Evolutionary conservation across 257 asterid species (phyloP), one percentile per base, ranked within the genome.

Genomic region (Rauvolfia tetraphylla): DNA sequence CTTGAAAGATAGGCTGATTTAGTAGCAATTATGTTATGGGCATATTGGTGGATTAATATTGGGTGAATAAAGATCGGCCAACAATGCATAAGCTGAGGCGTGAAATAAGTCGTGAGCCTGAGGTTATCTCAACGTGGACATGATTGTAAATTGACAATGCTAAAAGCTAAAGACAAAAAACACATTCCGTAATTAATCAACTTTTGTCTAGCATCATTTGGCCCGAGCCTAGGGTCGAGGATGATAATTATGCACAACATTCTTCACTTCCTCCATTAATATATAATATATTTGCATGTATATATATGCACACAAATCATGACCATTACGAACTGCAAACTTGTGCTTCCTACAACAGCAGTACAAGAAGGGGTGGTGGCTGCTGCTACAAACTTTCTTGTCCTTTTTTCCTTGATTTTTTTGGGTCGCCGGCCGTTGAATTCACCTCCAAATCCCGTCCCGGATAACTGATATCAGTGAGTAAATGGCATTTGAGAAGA

Each of bases 71-170:
- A 46, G 78, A 39, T 38, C 20, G 61, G 71, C 71, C 70, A 68
- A 68, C 58, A 56, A 76, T 8, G 27, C 75, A 76, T 41, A 74
- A 59, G 80, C 76, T 79, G 39, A 67, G 83, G 77, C 79, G 73
- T 80, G 84, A 81, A 63, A n/a, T 57, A 41, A 78, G 81, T 81
- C 85, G 87, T 75, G 81, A 75, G 85, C 49, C 78, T 81, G 81
- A 75, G 87, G 87, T 81, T 84, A 84, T 84, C 74, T 70, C 72
- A 80, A 59, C 73, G 75, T 72, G 78, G 77, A 75, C 75, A 48
- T 33, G 53, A 53, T 14, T 75, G 53, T 31, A 68, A 44, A 39
- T 72, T 54, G 41, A 39, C 75, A 74, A 39, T 49, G 44, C 65
- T 73, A 39, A 72, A 76, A 62, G 72, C 72, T 61, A 51, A 68